Base-by-base conservation (phyloP, 805 yeast genomes). In the Suhomyces faveliae region DNA sequence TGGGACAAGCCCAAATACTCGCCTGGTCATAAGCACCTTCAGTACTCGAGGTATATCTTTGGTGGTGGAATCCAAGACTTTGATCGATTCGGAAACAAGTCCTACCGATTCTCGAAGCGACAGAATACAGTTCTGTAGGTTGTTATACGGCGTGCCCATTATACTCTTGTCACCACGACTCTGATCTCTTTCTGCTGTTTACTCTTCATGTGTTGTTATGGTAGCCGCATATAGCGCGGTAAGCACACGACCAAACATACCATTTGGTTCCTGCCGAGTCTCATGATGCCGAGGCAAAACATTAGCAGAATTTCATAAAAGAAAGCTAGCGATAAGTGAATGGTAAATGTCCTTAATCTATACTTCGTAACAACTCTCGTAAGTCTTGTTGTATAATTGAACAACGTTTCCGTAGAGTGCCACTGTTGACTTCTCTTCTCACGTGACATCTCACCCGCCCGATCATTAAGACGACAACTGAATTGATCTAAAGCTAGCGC, bases 1-100 rank as follows among this genome's bases (percentile, higher is more conserved):
- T 0, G 83, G 80, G 0, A 79, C 72, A 10, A 79, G 59, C 4
- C 79, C 80, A 61, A 78, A 80, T 19, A 78, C 77, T 29, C 74
- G 67, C 37, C 66, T 64, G 5, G 80, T 76, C 15, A 63, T 55
- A n/a, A 80, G 62, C 5, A 78, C 71, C 19, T 58, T 60, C 33
- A 63, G 65, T 30, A 77, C 58, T 6, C 79, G 53, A 1, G 69
- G 57, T 13, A 72, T 67, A 50, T 79, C 80, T 9, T 63, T 60
- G 3, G 74, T 67, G 3, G 71, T 60, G 3, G 64, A 54, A 45
- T 63, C 73, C 5, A 77, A 57, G 5, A 64, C 53, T 12, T 55
- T 48, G 46, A 71, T 52, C 5, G 78, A 63, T 39, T 63, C 60
- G 13, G 58, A 59, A 1, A 76, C 59, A 3, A 73, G 58, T 3